Conservation (phyloP, 495 filamentous ascomycete genomes). For the Trichoderma asperelloides region DNA sequence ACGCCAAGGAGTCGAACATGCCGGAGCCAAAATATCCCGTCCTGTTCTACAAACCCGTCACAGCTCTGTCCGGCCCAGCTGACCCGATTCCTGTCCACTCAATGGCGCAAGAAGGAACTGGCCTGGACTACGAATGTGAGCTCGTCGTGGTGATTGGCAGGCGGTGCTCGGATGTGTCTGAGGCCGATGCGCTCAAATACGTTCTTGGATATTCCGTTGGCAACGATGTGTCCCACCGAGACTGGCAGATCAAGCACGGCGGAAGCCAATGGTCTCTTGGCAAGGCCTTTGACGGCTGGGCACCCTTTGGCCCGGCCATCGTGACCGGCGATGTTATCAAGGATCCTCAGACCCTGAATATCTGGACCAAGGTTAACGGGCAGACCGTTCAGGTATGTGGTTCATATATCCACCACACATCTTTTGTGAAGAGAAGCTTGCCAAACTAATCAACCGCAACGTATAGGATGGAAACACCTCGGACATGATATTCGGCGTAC, state of each 20-base stretch:
- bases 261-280: conserved; percentile 76
- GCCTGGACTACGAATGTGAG: conserved; percentile 81
- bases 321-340: conserved; percentile 56
- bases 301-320: conserved; percentile 77
- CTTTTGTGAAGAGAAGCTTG: not conserved
- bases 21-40: conserved; percentile 69
- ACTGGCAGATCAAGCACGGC: conserved; percentile 72
- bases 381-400: conserved; percentile 46
- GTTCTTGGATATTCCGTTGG: conserved; percentile 75
- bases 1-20: conserved; percentile 62
- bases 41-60: conserved; percentile 76
- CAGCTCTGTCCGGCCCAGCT: conserved; percentile 58
- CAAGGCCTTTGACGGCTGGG: conserved; percentile 85
- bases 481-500: conserved; percentile 78
- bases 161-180: conserved; percentile 55
- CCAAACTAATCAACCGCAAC: conserved; percentile 9
- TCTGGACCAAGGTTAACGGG: conserved; percentile 64
- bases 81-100: conserved; percentile 59
- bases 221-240: conserved; percentile 76
- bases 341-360: conserved; percentile 59
- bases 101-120: conserved; percentile 47
- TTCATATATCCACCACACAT: not conserved
- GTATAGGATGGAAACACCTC: conserved; percentile 54
- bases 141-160: conserved; percentile 72
- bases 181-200: conserved; percentile 59